A percentile compares a stretch with the other conserved stretches of the same genome.
phyloP scores from a whole-genome alignment of 768 basidiomycete species.

The Tylopilus felleus region DNA sequence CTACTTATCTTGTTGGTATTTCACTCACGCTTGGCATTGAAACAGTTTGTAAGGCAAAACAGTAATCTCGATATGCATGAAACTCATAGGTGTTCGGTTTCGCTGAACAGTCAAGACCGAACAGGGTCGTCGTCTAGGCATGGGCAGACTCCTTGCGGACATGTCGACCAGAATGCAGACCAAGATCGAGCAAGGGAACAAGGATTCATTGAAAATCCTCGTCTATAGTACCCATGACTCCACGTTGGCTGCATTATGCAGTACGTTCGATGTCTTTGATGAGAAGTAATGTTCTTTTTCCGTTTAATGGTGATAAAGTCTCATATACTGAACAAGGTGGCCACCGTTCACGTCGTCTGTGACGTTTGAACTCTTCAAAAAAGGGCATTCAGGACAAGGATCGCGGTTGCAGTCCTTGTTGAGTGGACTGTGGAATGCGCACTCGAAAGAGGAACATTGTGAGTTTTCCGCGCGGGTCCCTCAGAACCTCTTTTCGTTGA shows the following conservation, averaged over 20 bases:
- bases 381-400: constrained; percentile 10
- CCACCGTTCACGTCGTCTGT: constrained; percentile 72
- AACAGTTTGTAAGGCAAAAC: constrained; percentile 24
- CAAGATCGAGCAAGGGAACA: constrained; percentile 44
- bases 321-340: constrained; percentile 45
- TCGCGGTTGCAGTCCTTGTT: constrained; percentile 40
- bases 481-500: not conserved
- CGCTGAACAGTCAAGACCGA: constrained; percentile 58
- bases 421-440: constrained; percentile 35
- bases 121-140: constrained; percentile 71
- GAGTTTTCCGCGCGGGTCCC: constrained; percentile 11
- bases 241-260: constrained; percentile 57
- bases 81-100: constrained; percentile 2
- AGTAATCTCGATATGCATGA: not conserved
- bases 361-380: constrained; percentile 71
- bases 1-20: not conserved
- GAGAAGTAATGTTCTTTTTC: constrained; percentile 47
- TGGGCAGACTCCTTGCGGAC: constrained; percentile 72
- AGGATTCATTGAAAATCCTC: constrained; percentile 58
- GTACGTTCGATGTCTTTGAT: constrained; percentile 71
- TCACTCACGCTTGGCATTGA: constrained; percentile 5
- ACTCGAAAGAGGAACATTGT: constrained; percentile 42
- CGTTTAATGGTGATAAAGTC: not conserved
- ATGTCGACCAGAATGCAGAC: constrained; percentile 59
- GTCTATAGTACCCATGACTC: constrained; percentile 75